Percentiles rank a stretch among this genome's conserved stretches.
phyloP scores from a whole-genome alignment of 2,329 filamentous ascomycete genomes.

The Phialemonium atrogriseum region DNA sequence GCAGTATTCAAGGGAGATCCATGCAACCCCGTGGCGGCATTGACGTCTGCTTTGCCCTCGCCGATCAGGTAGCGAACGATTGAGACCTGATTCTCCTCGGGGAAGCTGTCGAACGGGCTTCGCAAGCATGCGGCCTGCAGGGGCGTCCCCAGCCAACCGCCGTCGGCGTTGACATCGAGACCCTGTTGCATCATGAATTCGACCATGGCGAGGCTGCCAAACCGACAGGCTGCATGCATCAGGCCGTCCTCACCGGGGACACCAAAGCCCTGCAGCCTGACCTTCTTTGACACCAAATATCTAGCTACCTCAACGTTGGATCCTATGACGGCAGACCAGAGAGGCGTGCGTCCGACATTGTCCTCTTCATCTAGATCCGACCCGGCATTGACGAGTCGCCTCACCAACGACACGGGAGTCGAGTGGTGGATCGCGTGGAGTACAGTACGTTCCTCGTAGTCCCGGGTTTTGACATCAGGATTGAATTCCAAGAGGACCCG shows the following conservation, averaged over 20 bases:
- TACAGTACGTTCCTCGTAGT: neutral
- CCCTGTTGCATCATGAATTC: too few relatives aligned
- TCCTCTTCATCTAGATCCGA: conserved; percentile 2
- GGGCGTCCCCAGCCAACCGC: too few relatives aligned
- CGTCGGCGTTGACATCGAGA: too few relatives aligned
- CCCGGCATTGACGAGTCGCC: conserved; percentile 6
- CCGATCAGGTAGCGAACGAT: conserved; percentile 1
- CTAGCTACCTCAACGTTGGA: neutral
- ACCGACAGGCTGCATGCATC: too few relatives aligned
- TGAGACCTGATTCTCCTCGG: neutral
- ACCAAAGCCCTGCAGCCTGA: too few relatives aligned
- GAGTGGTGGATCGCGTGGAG: conserved; percentile 2
- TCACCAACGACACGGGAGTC: too few relatives aligned
- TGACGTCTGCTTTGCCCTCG: conserved; percentile 2
- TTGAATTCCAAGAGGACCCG: too few relatives aligned
- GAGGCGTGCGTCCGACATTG: conserved; percentile 1
- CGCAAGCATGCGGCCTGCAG: conserved; percentile 1
- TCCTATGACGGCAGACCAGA: neutral
- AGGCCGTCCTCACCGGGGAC: too few relatives aligned
- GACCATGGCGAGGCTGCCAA: too few relatives aligned
- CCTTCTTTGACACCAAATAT: too few relatives aligned
- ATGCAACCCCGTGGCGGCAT: neutral
- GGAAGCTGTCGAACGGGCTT: neutral
- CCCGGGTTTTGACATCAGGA: too few relatives aligned
- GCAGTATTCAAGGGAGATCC: conserved; percentile 3